Evolutionary conservation across 345 rosid genomes (phyloP), one percentile per base, ranked within the genome.

Genomic region (Tarenaya hassleriana): DNA sequence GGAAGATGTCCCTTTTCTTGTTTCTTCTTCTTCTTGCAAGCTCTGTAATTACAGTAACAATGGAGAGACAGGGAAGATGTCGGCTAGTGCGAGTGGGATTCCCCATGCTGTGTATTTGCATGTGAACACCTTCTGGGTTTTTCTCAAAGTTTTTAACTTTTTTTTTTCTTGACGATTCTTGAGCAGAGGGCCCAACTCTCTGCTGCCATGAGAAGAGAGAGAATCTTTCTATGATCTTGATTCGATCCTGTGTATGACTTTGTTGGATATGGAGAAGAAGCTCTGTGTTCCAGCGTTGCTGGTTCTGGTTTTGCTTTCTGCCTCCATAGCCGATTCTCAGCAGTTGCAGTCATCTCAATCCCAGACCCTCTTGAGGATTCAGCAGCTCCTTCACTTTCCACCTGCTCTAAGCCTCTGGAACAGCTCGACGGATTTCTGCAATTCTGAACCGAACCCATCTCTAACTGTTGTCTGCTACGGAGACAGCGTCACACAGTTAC

Each of bases 381-480:
- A 70, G 48, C 61, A 62, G 44, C 84, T 92, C 64, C 69, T 92
- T 43, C 64, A 78, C 71, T 55, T 70, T 64, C 94, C 96, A 10
- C 58, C 66, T 46, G 75, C 77, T 54, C 67, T 85, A 34, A 75
- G 57, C 42, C 53, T 73, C 69, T 91, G 98, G 98, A 87, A 76
- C 68, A 72, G 71, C 63, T 47, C 64, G 34, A 85, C 78, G 0
- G 84, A 88, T 52, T 92, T 88, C 84, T 92, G 98, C 82, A 83
- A 79, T 16, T 64, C 67, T 0, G 86, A 88, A 45, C 82, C 98
- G 3, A 73, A 48, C 44, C 55, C 82, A 31, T 80, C 73, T 14
- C 57, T 81, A 37, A 85, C 94, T 13, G 77, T 92, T 35, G 82
- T 74, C n/a, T 92, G 98, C 77, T 92, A 92, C 41, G 89, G 78